A percentile compares a stretch with the other conserved stretches of the same genome.
These are phyloP conservation scores for Tuber umbilicatum DNA, from an alignment of 495 filamentous ascomycete species.

Conservation along the genomic window DNA sequence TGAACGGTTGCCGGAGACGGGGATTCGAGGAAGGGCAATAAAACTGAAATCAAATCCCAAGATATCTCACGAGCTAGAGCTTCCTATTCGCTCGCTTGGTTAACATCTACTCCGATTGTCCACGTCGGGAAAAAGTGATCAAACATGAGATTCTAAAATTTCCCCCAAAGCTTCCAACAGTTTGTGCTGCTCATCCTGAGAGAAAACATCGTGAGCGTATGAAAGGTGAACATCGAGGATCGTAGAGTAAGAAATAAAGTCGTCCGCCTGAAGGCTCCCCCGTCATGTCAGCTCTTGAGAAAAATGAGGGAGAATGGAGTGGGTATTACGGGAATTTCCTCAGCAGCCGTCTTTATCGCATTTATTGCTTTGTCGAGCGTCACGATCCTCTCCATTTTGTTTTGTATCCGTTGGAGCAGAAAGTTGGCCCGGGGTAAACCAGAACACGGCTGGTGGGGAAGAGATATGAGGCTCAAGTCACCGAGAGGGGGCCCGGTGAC, in stretches of 20 bases:
- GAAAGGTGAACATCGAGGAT: slow-evolving; percentile 42
- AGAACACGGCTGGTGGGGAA: slow-evolving; percentile 6
- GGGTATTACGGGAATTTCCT: slow-evolving; percentile 38
- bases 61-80: slow-evolving; percentile 83
- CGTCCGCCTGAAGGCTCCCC: slow-evolving; percentile 30
- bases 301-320: not conserved
- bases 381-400: slow-evolving; percentile 31
- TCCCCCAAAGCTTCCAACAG: slow-evolving; percentile 33
- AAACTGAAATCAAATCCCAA: slow-evolving; percentile 86
- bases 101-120: slow-evolving; percentile 6
- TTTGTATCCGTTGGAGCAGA: not conserved
- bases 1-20: slow-evolving; percentile 49
- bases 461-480: slow-evolving; percentile 30
- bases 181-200: slow-evolving; percentile 34
- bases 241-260: slow-evolving; percentile 41
- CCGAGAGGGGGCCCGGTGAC: slow-evolving; percentile 23
- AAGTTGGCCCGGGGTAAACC: slow-evolving; percentile 9
- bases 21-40: slow-evolving; percentile 70
- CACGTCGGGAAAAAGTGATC: not conserved
- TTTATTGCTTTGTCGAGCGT: slow-evolving; percentile 41
- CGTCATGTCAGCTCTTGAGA: slow-evolving; percentile 9
- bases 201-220: slow-evolving; percentile 36
- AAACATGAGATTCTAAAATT: slow-evolving; percentile 35
- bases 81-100: slow-evolving; percentile 22
- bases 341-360: slow-evolving; percentile 40